Conservation (phyloP, 805 yeast genomes). For the Wickerhamomyces strasburgensis region DNA sequence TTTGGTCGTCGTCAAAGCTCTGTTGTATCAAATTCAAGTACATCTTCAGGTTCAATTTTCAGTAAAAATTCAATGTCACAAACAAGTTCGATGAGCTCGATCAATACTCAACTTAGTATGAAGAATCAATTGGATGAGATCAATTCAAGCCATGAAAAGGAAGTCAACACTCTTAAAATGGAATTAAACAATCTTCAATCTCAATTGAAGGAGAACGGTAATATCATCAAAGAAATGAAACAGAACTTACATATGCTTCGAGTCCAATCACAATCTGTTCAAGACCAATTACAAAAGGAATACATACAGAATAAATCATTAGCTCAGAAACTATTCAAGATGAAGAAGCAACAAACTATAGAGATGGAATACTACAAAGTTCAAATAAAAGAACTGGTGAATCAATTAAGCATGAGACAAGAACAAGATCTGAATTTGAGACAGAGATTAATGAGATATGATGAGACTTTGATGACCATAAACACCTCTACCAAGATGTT, state of each 20-base stretch:
- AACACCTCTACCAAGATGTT: too few relatives aligned
- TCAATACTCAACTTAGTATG: slow-evolving; percentile 7
- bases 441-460: slow-evolving; percentile 14
- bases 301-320: slow-evolving; percentile 2
- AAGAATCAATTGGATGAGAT: slow-evolving; percentile 6
- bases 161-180: slow-evolving; percentile 9
- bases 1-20: slow-evolving; percentile 13
- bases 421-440: slow-evolving; percentile 18
- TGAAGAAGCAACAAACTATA: slow-evolving; percentile 9
- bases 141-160: slow-evolving; percentile 8
- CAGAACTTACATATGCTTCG: background rate
- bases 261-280: slow-evolving; percentile 1
- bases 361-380: slow-evolving; percentile 14
- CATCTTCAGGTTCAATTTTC: slow-evolving; percentile 7
- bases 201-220: background rate
- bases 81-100: slow-evolving; percentile 18
- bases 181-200: slow-evolving; percentile 3
- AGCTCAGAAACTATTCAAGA: slow-evolving; percentile 5
- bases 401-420: slow-evolving; percentile 18
- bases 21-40: slow-evolving; percentile 7
- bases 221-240: background rate
- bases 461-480: slow-evolving; percentile 2
- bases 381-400: slow-evolving; percentile 11
- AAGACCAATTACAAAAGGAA: slow-evolving; percentile 1
- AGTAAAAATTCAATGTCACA: slow-evolving; percentile 13